Conservation (phyloP, 331 rosid genomes). For the Phaseolus coccineus region DNA sequence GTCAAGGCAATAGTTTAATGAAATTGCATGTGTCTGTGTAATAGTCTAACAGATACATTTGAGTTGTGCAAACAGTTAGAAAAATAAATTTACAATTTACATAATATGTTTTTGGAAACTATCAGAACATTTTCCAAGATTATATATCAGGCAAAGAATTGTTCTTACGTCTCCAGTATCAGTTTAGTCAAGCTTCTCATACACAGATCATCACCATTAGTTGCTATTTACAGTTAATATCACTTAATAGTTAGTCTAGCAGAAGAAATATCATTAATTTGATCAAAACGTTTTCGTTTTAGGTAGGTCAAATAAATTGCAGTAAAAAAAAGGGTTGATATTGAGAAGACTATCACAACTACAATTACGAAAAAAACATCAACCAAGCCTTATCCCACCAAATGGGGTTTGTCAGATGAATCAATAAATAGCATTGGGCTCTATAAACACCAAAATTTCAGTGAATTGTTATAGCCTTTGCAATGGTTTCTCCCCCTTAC, state of each 20-base stretch:
- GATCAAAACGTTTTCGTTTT: neutral
- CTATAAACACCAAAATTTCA: neutral
- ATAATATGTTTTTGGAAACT: neutral
- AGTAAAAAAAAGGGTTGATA: neutral
- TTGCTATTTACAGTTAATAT: neutral
- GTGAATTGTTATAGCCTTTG: neutral
- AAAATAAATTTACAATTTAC: neutral
- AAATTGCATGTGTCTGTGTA: slow-evolving; percentile 6
- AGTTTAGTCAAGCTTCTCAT: neutral
- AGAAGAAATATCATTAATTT: neutral
- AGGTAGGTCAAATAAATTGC: neutral
- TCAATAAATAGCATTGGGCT: neutral
- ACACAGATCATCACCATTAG: slow-evolving; percentile 24
- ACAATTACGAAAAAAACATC: neutral
- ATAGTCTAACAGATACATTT: slow-evolving; percentile 13
- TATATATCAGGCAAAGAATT: neutral
- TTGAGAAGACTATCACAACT: neutral
- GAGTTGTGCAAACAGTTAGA: neutral
- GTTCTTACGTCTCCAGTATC: slow-evolving; percentile 1
- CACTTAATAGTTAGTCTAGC: neutral
- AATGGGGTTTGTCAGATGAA: neutral
- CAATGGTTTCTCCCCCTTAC: neutral
- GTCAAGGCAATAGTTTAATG: slow-evolving; percentile 14
- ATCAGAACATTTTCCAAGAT: neutral
- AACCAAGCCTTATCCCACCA: neutral